Conservation (phyloP, 768 basidiomycete species). For the Cantharellus anzutake region DNA sequence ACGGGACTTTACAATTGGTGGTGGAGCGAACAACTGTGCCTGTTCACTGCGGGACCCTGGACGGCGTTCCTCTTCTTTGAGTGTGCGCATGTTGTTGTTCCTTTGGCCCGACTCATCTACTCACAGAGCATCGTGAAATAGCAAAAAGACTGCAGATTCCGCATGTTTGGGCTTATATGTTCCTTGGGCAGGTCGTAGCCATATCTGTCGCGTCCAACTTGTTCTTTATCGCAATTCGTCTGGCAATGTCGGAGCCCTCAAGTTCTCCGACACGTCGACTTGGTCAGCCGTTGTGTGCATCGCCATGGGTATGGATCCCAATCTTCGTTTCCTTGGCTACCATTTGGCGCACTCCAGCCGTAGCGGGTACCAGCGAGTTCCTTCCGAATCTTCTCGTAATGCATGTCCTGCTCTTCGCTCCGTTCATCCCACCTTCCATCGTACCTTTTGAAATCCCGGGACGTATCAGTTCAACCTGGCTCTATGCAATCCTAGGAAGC, state of each 20-base stretch:
- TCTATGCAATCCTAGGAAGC: constrained; percentile 23
- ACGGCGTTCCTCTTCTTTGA: constrained; percentile 31
- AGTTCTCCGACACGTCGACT: background rate
- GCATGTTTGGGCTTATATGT: constrained; percentile 46
- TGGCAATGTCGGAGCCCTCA: background rate
- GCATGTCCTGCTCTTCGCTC: constrained; percentile 36
- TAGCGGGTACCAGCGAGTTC: constrained; percentile 24
- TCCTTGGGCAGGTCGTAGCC: constrained; percentile 53
- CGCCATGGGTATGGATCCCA: constrained; percentile 21
- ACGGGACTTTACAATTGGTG: constrained; percentile 36
- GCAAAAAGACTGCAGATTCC: constrained; percentile 20
- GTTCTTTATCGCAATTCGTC: constrained; percentile 23
- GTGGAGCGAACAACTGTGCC: constrained; percentile 49
- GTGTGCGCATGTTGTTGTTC: constrained; percentile 21
- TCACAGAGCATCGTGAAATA: background rate
- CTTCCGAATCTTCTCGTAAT: constrained; percentile 39
- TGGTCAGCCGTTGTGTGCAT: background rate
- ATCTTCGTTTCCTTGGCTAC: constrained; percentile 29
- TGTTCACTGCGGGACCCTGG: constrained; percentile 39
- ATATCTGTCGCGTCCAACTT: constrained; percentile 46
- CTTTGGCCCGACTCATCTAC: background rate
- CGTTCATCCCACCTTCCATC: constrained; percentile 21
- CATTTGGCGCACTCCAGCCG: constrained; percentile 27
- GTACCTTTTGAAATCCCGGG: background rate
- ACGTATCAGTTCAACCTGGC: constrained; percentile 12